Base-by-base conservation (phyloP, 768 basidiomycete species). In the Coprinopsis marcescibilis region DNA sequence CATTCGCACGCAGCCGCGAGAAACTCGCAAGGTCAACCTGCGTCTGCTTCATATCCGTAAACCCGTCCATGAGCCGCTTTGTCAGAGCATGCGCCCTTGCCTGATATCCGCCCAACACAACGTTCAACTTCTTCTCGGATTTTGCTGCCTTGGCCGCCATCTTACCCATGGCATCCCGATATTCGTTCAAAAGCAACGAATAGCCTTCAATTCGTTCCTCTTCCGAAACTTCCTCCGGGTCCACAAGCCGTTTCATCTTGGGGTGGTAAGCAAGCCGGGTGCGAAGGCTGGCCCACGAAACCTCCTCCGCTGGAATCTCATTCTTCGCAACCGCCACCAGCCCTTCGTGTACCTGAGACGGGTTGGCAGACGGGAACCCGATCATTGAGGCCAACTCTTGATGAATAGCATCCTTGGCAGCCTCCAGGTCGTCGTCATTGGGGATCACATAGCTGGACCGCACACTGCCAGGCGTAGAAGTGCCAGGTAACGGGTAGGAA, bases 81-180 rank as follows among this genome's bases (percentile, higher is more conserved):
- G 74, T 64, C 2, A 93, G 71, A 32, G 78, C 76, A 57, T 74
- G 74, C 23, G 81, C 81, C 8, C 94, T 80, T 30, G 77, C 75
- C 59, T 89, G 80, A 62, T 98, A 98, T 7, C 96, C 96, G n/a
- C 93, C 93, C 2, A 98, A 78, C 12, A 78, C 77, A 48, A 92
- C 80, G 7, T 73, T 76, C 8, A 98, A 77, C 63, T 92, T 95
- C 78, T 93, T 96, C 72, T 97, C 95, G 4, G 74, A 60, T 70
- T 96, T 98, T 17, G 77, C 64, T 0, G 88, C 85, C 60, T 86
- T 90, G 45, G 73, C 76, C 0, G 89, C 87, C 58, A 94, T 88
- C 59, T 78, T 81, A 26, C 80, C 67, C 83, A 99, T 91, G 41
- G 67, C 62, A 13, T 83, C 83, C 21, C 83, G 79, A 45, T 72